Evolutionary conservation across 2,329 filamentous ascomycete genomes (phyloP).

Genomic region (Pseudovirgaria hyperparasitica): DNA sequence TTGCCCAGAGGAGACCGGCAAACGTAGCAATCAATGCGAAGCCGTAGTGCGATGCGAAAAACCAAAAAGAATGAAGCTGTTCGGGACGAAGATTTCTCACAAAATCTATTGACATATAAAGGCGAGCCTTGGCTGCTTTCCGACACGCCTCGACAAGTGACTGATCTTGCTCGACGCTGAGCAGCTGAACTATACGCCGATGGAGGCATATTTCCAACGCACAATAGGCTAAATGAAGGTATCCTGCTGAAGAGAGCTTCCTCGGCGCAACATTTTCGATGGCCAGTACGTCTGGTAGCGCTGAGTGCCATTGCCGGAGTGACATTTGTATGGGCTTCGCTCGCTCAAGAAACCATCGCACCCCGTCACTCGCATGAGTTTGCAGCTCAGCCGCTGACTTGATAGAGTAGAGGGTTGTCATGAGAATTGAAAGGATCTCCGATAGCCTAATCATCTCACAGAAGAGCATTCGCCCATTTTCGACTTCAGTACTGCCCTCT

Average conservation of each 20-base stretch:
- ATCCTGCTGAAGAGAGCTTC: conserved; percentile 24
- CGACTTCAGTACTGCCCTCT: conserved; percentile 20
- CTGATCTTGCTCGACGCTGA: conserved; percentile 15
- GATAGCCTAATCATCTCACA: conserved; percentile 40
- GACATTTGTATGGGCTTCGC: conserved; percentile 42
- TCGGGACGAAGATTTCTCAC: conserved; percentile 31
- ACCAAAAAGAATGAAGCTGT: conserved; percentile 36
- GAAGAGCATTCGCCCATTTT: conserved; percentile 29
- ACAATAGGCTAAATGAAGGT: conserved; percentile 33
- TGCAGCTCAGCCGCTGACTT: conserved; percentile 33
- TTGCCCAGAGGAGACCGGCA: conserved; percentile 26
- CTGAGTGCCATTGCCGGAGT: conserved; percentile 39
- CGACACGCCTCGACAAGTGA: conserved; percentile 26
- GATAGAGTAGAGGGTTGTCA: conserved; percentile 40
- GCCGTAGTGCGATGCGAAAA: conserved; percentile 30
- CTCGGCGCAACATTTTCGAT: conserved; percentile 30
- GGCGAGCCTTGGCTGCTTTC: conserved; percentile 28
- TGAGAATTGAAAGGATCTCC: conserved; percentile 37
- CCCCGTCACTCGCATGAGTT: too few relatives aligned
- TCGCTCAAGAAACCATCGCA: conserved; percentile 36
- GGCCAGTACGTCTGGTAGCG: conserved; percentile 33
- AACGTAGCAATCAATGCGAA: conserved; percentile 30
- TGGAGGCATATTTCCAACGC: conserved; percentile 34
- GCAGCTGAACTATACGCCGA: conserved; percentile 26
- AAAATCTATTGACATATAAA: conserved; percentile 32